Evolutionary conservation across 768 basidiomycete genomes (phyloP), one percentile per base, ranked within the genome.

Genomic region (Harrya chromipes): DNA sequence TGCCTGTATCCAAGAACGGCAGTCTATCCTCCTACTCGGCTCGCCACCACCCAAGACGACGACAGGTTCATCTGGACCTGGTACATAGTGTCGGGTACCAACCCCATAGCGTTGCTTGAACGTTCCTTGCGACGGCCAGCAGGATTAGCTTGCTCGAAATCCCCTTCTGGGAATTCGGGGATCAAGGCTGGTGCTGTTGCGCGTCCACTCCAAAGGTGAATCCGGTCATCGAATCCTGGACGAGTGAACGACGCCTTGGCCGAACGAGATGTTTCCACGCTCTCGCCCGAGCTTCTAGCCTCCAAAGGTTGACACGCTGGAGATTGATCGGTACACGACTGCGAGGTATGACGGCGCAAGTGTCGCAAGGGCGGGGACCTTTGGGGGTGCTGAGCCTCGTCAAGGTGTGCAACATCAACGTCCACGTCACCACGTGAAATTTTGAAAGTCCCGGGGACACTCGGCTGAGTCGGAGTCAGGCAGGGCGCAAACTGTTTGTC

Each of bases 61-160:
- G 23, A 23, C 23, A 23, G 23, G 23, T 23, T 6, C 6, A 23
- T 6, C 23, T 23, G 23, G 69, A 6, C 83, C 77, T 0, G 83
- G 75, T 47, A 79, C 73, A 67, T 94, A 97, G 66, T 90, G 83
- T 29, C 88, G 79, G 17, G 81, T 80, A 62, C 85, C 93, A 33
- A 94, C 75, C 95, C 95, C 97, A 68, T 92, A 99, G 17, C 95
- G 79, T 63, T 98, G 94, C 44, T 77, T 70, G 70, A 90, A 97
- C 0, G 83, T 89, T 37, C 80, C 77, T 9, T 72, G 70, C 12
- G 72, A 64, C 31, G 94, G 62, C 94, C 91, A 52, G 94, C 70
- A 3, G 89, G 91, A n/a, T n/a, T n/a, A n/a, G n/a, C n/a, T 62
- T 97, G 94, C 47, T 76, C 68, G 70, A 95, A 94, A 73, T 81